Percentiles rank a stretch among this genome's conserved stretches.
Evolutionary conservation across 257 asterid species (phyloP).

Genomic region (Solanum lycopersicoides): DNA sequence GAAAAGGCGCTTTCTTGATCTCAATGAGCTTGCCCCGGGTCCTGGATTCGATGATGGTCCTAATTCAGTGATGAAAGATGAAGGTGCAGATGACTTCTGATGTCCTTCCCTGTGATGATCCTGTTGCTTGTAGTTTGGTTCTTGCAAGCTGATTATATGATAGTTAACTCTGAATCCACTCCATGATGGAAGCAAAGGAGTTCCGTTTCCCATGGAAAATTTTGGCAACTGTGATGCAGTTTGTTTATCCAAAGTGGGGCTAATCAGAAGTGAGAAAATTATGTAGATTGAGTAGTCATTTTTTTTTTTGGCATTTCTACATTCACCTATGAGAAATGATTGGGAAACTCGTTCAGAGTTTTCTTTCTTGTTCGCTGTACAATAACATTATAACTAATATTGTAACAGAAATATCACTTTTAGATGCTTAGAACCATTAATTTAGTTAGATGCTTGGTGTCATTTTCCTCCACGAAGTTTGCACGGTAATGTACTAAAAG

Average conservation of each 20-base stretch:
- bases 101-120: conserved; percentile 1
- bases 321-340: conserved; percentile 24
- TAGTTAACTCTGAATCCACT: conserved; percentile 24
- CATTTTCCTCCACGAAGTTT: background rate
- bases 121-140: conserved; percentile 7
- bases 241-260: conserved; percentile 38
- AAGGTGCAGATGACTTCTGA: conserved; percentile 33
- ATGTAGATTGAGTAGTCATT: conserved; percentile 42
- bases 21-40: conserved; percentile 88
- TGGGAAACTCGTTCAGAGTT: conserved; percentile 16
- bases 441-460: background rate
- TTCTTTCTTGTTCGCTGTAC: conserved; percentile 42
- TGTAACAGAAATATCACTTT: conserved; percentile 24
- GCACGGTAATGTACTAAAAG: background rate
- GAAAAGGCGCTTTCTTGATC: conserved; percentile 72
- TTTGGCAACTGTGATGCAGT: conserved; percentile 26
- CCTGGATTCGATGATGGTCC: conserved; percentile 78
- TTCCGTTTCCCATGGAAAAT: conserved; percentile 31
- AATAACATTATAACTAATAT: conserved; percentile 31
- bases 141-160: conserved; percentile 36
- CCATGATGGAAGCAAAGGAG: conserved; percentile 31
- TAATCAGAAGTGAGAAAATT: conserved; percentile 25
- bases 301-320: conserved; percentile 32
- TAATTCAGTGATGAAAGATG: conserved; percentile 35
- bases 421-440: conserved; percentile 4